Base-by-base conservation (phyloP, 1,284 basidiomycete genomes). In the Grifola frondosa region DNA sequence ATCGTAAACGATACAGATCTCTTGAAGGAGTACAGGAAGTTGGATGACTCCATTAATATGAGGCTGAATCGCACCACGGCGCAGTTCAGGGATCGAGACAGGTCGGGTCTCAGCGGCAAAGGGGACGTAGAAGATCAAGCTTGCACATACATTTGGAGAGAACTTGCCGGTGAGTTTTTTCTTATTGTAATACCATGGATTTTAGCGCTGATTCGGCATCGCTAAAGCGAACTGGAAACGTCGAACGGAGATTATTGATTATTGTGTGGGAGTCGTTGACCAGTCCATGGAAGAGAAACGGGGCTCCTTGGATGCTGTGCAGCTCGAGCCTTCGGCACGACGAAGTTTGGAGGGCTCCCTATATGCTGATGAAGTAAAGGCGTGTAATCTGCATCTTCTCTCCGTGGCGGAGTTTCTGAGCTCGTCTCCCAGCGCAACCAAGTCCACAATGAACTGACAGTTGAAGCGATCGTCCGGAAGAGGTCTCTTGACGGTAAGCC, bases 21-120 rank as follows among this genome's bases (percentile, higher is more conserved):
- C 56, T 76, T 94, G 65, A 81, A 75, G 59, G 88, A 94, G 64
- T 93, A 94, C 63, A 77, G 91, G 54, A 84, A 78, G 55, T 71
- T 94, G 6, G 91, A 95, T 65, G 91, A 95, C 61, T 70, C 78
- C 12, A 86, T 95, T 52, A 83, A 80, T 35, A 91, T 91, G 77
- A 75, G 91, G 19, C 66, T 93, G 40, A 94, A 94, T 61, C 80
- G 91, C 38, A 87, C 89, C 11, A 80, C 77, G 48, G 91, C 91
- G 3, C 78, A 84, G 51, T 80, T 88, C 59, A 77, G 90, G 45
- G 91, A 94, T 67, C 69, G 75, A 46, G 81, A 86, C 49, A 73
- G 85, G 54, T 42, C 54, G 51, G 60, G 67, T 11, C 38, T 60
- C 29, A 62, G 60, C 16, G 67, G 69, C 22, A 71, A 69, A 46